Evolutionary conservation across 2,329 filamentous ascomycete species (phyloP), one percentile per base, ranked within the genome.

Genomic region (Sordariomycetes sp.): DNA sequence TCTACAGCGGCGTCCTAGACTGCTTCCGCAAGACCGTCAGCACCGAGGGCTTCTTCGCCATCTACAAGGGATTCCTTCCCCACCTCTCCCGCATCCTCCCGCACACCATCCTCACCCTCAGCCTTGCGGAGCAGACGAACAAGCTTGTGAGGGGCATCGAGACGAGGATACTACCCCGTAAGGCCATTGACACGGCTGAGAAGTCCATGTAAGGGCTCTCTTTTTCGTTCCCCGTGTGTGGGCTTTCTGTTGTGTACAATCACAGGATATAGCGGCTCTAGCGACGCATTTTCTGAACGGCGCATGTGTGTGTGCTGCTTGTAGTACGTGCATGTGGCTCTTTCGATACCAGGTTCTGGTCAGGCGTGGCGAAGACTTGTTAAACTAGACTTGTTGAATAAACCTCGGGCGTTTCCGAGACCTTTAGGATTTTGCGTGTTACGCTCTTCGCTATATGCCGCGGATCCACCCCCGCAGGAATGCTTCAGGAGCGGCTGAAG

Each of bases 1-100:
- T 99, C n/a, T 99, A 99, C 78, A 86, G 82, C 64, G 89, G 92
- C 60, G 90, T 95, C 4, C 89, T 96, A 62, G 94, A 99, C 74
- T 99, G 94, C 70, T 74, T 97, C 60, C 83, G 82, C 70, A 92
- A 96, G 75, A 99, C 94, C 0, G 80, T 99, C 61, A 87, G 86
- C 69, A 96, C 90, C 0, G 94, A 99, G 71, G 94, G 94, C 24
- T 66, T 96, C 57, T 75, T 97, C 53, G 94, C 94, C 61, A 89
- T 99, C 60, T 99, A 99, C 79, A 99, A 99, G 78, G 94, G 94
- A 60, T 97, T 95, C 77, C 84, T 96, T 68, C 94, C 94, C 18
- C 94, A 99, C 75, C 76, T 99, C 64, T 91, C 94, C 35, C 81
- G 94, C 66, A 97, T 99, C 67, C 75, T 99, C 67, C 94, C 94